A percentile compares a stretch with the other conserved stretches of the same genome.
These are phyloP conservation scores for Colletotrichum karsti DNA, from an alignment of 2,329 filamentous ascomycete species.

Conservation along the genomic window DNA sequence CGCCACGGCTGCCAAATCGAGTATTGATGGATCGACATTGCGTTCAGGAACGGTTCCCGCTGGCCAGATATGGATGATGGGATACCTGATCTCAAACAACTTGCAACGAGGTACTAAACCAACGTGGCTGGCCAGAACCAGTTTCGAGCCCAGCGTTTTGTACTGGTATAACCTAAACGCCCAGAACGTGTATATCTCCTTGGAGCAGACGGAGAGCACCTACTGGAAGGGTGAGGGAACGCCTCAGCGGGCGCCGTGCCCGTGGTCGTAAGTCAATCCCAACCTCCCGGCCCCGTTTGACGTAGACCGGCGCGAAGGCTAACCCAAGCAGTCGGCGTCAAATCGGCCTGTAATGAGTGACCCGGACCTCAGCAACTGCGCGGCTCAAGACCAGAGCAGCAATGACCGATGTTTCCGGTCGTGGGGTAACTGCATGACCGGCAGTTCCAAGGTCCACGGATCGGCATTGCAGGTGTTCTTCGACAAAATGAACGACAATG, in stretches of 20 bases:
- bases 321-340: conserved; percentile 26
- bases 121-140: conserved; percentile 62
- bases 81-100: conserved; percentile 32
- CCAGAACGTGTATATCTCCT: conserved; percentile 50
- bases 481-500: conserved; percentile 38
- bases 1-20: conserved; percentile 33
- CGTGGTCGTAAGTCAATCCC: conserved; percentile 39
- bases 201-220: conserved; percentile 56
- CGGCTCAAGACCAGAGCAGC: conserved; percentile 17
- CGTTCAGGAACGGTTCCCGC: conserved; percentile 24
- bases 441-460: conserved; percentile 38
- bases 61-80: conserved; percentile 39
- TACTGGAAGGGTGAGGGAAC: conserved; percentile 48
- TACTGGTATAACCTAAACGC: conserved; percentile 62
- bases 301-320: conserved; percentile 34
- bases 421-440: conserved; percentile 33
- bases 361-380: conserved; percentile 33
- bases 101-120: conserved; percentile 47
- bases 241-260: conserved; percentile 43
- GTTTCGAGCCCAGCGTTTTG: conserved; percentile 58
- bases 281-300: conserved; percentile 30
- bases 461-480: conserved; percentile 45
- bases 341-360: conserved; percentile 32
- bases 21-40: conserved; percentile 29
- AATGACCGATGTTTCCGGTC: conserved; percentile 38